Conservation (phyloP, 2,329 filamentous ascomycete species). For the Arthrobotrys musiformis region DNA sequence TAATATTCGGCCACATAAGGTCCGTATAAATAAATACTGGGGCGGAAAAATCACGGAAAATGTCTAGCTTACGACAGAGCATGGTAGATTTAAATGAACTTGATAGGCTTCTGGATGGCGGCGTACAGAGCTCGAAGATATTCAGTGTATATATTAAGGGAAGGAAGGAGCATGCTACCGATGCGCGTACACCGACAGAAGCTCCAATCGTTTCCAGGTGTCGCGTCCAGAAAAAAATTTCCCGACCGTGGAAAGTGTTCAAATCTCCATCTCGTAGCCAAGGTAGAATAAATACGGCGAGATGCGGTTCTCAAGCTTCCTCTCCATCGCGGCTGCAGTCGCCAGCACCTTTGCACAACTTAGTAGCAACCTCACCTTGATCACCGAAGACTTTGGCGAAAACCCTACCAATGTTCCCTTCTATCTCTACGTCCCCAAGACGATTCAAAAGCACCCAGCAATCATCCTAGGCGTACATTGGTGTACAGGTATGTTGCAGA, state of each 20-base stretch:
- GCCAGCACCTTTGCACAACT: slow-evolving; percentile 20
- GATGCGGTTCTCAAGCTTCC: slow-evolving; percentile 25
- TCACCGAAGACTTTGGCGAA: slow-evolving; percentile 46
- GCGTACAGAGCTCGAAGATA: neutral
- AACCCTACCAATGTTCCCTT: slow-evolving; percentile 40
- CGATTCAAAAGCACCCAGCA: neutral
- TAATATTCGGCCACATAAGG: slow-evolving; percentile 1
- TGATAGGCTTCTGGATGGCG: neutral
- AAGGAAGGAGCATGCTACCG: neutral
- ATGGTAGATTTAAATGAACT: neutral
- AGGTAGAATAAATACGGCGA: neutral
- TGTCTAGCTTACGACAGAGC: neutral
- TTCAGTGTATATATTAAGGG: neutral
- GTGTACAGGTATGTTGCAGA: slow-evolving; percentile 33
- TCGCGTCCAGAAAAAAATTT: neutral
- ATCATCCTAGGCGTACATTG: slow-evolving; percentile 35
- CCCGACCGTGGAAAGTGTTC: neutral
- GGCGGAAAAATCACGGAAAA: neutral
- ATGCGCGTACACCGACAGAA: too few relatives aligned
- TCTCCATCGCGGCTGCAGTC: slow-evolving; percentile 11
- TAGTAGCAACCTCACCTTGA: slow-evolving; percentile 26
- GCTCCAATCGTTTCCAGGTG: neutral
- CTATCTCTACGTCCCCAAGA: slow-evolving; percentile 38
- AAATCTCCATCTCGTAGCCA: neutral
- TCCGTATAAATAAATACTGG: neutral